Base-by-base conservation (phyloP, 768 basidiomycete genomes). In the Termitomyces sp. region DNA sequence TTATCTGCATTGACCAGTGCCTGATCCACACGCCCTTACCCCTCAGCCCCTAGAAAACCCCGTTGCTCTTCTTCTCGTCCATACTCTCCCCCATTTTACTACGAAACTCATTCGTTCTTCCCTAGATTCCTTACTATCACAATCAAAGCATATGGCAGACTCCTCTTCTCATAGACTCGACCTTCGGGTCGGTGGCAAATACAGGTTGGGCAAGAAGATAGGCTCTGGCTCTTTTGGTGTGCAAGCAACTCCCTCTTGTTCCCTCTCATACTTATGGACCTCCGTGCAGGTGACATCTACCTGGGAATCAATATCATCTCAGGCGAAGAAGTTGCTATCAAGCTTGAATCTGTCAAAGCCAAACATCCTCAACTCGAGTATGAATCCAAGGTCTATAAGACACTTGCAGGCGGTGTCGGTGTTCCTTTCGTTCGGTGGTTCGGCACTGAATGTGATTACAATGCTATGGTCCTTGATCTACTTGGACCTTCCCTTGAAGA, bases 321-420 rank as follows among this genome's bases (percentile, higher is more conserved):
- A 18, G 96, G 96, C 26, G 97, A 99, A 72, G 97, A 98, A 71
- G 96, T 98, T 60, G 97, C 94, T 70, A 99, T 99, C 83, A 99
- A 99, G 77, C 92, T 99, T 66, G 97, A 99, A 76, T 98, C 96
- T 2, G 94, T 98, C 73, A 99, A 99, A 75, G 97, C 97, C 65
- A 99, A 99, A 74, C 97, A 99, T 66, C 97, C 97, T n/a, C 97
- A 99, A 76, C 89, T 99, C 67, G 97, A 99, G 73, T 99, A 99
- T 70, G 96, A 99, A 76, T 89, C 88, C 63, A 90, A 91, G 73
- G 90, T 92, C 49, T 90, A 88, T 77, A 98, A 98, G 86, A 94
- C 93, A n/a, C 85, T 99, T 52, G 96, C 97, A 20, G 97, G 97
- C 56, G 97, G 97, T 63, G 97, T 99, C 57, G 97, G 97, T 53